Conservation (phyloP, 805 yeast species). For the Brettanomyces nanus region DNA sequence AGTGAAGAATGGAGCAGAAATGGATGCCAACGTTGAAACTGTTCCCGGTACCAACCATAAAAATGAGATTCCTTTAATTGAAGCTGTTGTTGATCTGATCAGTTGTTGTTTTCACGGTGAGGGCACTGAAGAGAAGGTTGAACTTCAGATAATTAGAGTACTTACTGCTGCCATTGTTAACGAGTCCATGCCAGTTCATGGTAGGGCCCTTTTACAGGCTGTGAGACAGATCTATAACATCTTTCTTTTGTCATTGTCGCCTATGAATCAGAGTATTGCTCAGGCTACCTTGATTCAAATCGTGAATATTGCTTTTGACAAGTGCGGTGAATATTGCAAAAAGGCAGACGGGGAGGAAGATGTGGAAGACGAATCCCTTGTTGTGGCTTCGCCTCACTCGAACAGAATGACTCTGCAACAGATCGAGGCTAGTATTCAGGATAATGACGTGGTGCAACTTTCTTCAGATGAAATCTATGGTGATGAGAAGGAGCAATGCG, state of each 20-base stretch:
- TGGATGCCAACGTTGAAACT: conserved; percentile 35
- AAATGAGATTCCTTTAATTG: conserved; percentile 52
- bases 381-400: conserved; percentile 1
- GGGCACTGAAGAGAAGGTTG: conserved; percentile 82
- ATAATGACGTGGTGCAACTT: conserved; percentile 47
- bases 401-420: conserved; percentile 45
- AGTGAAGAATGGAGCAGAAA: conserved; percentile 25
- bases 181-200: conserved; percentile 79
- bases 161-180: conserved; percentile 81
- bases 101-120: conserved; percentile 86
- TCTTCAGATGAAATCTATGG: conserved; percentile 35
- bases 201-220: conserved; percentile 80
- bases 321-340: conserved; percentile 21
- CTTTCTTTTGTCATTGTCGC: conserved; percentile 73
- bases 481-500: conserved; percentile 57
- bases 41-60: conserved; percentile 3
- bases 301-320: conserved; percentile 75
- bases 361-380: background rate
- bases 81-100: conserved; percentile 77
- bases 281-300: conserved; percentile 93
- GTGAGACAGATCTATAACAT: conserved; percentile 90
- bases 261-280: conserved; percentile 85
- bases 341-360: background rate
- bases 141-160: conserved; percentile 88
- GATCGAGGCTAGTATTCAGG: conserved; percentile 41